These are phyloP conservation scores for Brassica incana DNA, from an alignment of 345 rosid species.

Conservation along the genomic window DNA sequence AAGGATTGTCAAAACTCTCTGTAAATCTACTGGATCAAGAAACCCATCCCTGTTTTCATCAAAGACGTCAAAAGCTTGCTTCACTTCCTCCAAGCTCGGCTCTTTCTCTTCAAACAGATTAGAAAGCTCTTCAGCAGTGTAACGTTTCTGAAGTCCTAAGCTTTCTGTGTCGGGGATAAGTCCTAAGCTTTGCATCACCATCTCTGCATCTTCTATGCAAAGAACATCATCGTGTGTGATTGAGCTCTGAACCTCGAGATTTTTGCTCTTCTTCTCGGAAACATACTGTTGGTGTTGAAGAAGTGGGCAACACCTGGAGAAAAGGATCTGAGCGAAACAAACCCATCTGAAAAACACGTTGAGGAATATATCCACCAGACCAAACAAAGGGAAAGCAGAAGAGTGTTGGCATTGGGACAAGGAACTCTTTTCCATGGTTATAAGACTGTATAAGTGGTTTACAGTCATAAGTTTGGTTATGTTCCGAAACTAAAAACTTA, in stretches of 20 bases:
- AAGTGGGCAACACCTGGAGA: conserved; percentile 45
- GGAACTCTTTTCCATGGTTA: conserved; percentile 41
- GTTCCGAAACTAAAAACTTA: background rate
- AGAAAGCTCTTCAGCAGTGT: background rate
- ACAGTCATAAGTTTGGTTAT: conserved; percentile 17
- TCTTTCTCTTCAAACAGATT: too few relatives aligned
- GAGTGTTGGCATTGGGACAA: conserved; percentile 12
- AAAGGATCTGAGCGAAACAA: conserved; percentile 25
- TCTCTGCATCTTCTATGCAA: conserved; percentile 55
- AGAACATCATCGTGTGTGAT: conserved; percentile 27
- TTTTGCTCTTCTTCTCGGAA: conserved; percentile 33
- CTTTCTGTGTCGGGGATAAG: conserved; percentile 45
- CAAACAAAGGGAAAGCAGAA: conserved; percentile 29
- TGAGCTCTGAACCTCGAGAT: conserved; percentile 25
- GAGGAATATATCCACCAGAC: conserved; percentile 30
- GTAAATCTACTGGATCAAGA: conserved; percentile 68
- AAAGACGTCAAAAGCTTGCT: too few relatives aligned
- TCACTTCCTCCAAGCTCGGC: too few relatives aligned
- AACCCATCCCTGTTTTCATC: conserved; percentile 68
- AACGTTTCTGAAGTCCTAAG: conserved; percentile 41
- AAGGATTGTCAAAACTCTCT: conserved; percentile 55
- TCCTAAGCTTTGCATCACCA: conserved; percentile 63
- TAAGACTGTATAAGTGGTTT: conserved; percentile 4
- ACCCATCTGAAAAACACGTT: conserved; percentile 37
- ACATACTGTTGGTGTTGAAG: conserved; percentile 32